Evolutionary conservation across 257 asterid genomes (phyloP).

Genomic region (Solanum paucissectum): DNA sequence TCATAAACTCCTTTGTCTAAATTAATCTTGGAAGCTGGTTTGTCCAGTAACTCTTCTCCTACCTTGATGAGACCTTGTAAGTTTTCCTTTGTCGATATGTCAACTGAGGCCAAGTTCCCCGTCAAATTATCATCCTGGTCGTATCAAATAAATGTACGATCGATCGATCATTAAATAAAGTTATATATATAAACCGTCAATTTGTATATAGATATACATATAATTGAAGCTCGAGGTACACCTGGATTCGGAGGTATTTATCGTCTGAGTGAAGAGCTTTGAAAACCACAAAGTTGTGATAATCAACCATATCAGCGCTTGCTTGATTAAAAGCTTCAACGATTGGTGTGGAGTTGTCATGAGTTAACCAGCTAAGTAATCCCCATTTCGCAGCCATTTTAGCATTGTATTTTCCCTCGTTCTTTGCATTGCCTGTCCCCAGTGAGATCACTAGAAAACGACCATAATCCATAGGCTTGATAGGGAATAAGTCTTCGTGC

Average conservation of each 20-base stretch:
- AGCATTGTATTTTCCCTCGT: slow-evolving; percentile 27
- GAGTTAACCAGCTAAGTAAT: slow-evolving; percentile 35
- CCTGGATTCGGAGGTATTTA: slow-evolving; percentile 59
- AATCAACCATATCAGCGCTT: slow-evolving; percentile 48
- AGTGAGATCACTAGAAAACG: slow-evolving; percentile 45
- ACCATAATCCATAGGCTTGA: slow-evolving; percentile 26
- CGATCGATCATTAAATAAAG: background rate
- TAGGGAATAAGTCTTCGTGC: slow-evolving; percentile 27
- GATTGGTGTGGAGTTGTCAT: slow-evolving; percentile 27
- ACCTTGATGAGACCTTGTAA: slow-evolving; percentile 30
- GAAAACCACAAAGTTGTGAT: slow-evolving; percentile 36
- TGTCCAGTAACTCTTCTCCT: slow-evolving; percentile 37
- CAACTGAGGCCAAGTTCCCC: slow-evolving; percentile 26
- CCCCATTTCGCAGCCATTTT: slow-evolving; percentile 45
- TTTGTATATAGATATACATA: background rate
- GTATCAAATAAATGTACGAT: background rate
- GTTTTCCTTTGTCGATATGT: slow-evolving; percentile 35
- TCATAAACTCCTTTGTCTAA: slow-evolving; percentile 24
- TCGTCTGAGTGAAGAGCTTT: slow-evolving; percentile 36
- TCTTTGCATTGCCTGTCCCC: slow-evolving; percentile 45
- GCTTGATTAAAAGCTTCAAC: slow-evolving; percentile 26
- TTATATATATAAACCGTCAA: background rate
- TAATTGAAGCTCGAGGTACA: background rate
- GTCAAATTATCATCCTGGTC: slow-evolving; percentile 34
- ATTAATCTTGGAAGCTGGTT: slow-evolving; percentile 35